Conservation (phyloP, 495 filamentous ascomycete genomes). For the Annulohypoxylon maeteangense region DNA sequence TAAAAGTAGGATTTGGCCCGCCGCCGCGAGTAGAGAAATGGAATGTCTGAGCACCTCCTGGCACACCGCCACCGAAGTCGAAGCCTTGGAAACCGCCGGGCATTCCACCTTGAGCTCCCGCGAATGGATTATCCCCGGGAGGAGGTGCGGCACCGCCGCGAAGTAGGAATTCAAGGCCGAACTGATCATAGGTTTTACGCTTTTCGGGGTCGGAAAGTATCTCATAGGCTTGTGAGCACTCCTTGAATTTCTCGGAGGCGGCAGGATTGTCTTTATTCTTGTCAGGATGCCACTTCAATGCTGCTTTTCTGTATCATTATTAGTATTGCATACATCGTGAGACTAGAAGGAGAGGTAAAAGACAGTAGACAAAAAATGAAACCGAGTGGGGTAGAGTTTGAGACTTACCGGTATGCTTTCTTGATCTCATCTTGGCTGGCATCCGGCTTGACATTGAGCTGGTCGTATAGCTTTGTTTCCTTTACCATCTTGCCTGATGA, state of each 20-base stretch:
- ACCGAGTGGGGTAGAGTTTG: constrained; percentile 7
- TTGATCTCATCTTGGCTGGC: constrained; percentile 94
- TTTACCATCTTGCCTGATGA: constrained; percentile 73
- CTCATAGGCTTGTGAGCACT: constrained; percentile 96
- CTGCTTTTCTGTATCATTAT: constrained; percentile 71
- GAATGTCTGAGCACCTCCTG: constrained; percentile 68
- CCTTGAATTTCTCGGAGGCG: constrained; percentile 91
- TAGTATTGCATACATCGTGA: constrained; percentile 20
- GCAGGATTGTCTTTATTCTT: constrained; percentile 93
- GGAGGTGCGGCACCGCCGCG: constrained; percentile 82
- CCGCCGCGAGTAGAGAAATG: constrained; percentile 72
- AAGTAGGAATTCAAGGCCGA: constrained; percentile 89
- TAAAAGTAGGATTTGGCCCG: constrained; percentile 72
- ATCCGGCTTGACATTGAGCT: constrained; percentile 76
- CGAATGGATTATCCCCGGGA: constrained; percentile 64
- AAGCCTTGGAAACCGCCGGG: constrained; percentile 63
- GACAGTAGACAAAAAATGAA: neutral
- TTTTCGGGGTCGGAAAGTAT: constrained; percentile 98
- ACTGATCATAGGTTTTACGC: constrained; percentile 94
- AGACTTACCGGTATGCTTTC: constrained; percentile 86
- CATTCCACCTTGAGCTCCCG: constrained; percentile 58
- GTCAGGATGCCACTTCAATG: constrained; percentile 94
- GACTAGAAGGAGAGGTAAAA: constrained; percentile 12
- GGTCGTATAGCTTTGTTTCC: constrained; percentile 87
- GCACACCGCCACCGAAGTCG: constrained; percentile 60